Evolutionary conservation across 1,284 basidiomycete species (phyloP), one percentile per base, ranked within the genome.

Genomic region (Waitea zeae): DNA sequence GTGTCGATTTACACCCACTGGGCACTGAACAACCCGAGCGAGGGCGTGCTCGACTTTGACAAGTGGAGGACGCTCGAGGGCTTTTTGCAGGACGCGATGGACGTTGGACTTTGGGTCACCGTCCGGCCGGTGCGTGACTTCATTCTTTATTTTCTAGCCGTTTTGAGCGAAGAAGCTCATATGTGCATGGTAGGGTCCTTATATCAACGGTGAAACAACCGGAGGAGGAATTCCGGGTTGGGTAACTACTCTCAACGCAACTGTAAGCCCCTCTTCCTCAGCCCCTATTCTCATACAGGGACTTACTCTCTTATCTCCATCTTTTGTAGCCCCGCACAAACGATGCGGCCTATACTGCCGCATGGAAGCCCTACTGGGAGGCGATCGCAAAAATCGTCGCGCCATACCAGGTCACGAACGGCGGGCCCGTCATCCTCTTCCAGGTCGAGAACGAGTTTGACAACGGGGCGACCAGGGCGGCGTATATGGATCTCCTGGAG

Each of bases 81-180:
- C 12, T 56, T 69, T 33, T 74, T 69, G 40, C 66, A 75, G 34
- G 64, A 68, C 18, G 69, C 73, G 1, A 67, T 60, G 42, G 67
- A 62, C 20, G 67, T 64, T 14, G 77, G 76, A 0, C 50, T 80
- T 7, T 76, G 70, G 58, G 56, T 80, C 29, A 66, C 78, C 32
- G 54, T 76, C 34, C 61, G 77, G 30, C 77, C 77, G 36, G 72
- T 72, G 43, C 45, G 44, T 1, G 44, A 47, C 29, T 44, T 46
- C 34, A 47, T 27, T n/a, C n/a, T n/a, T n/a, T n/a, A n/a, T n/a
- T n/a, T n/a, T n/a, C n/a, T n/a, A n/a, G n/a, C n/a, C n/a, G n/a
- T n/a, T n/a, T n/a, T n/a, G n/a, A n/a, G n/a, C n/a, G n/a, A n/a
- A n/a, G n/a, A n/a, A n/a, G n/a, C n/a, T n/a, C n/a, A n/a, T n/a